Percentiles rank a stretch among this genome's conserved stretches.
phyloP scores from a whole-genome alignment of 1,284 basidiomycete genomes.

The Macrocybe sp. region DNA sequence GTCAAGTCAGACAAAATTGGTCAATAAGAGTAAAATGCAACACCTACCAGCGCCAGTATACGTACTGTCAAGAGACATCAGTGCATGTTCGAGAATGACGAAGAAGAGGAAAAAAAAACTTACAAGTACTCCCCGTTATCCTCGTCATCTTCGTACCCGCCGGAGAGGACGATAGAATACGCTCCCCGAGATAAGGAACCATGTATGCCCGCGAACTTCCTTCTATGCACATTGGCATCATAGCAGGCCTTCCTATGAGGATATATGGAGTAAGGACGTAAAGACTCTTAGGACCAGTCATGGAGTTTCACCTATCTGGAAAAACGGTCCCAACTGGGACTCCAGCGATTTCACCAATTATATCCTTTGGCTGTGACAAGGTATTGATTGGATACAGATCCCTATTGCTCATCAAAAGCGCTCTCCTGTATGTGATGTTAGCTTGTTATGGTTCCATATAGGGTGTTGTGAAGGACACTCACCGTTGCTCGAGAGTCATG shows the following conservation, averaged over 20 bases:
- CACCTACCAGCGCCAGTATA: constrained; percentile 29
- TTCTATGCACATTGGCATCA: constrained; percentile 5
- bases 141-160: constrained; percentile 35
- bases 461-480: not conserved
- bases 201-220: constrained; percentile 15
- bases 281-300: not conserved
- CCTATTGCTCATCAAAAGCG: not conserved
- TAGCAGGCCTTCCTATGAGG: constrained; percentile 9
- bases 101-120: constrained; percentile 8
- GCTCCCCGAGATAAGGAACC: constrained; percentile 23
- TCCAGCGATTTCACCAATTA: constrained; percentile 14
- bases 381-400: not conserved
- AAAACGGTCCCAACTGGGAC: constrained; percentile 17
- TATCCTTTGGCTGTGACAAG: constrained; percentile 2
- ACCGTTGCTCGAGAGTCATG: not conserved
- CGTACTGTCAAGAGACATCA: constrained; percentile 18
- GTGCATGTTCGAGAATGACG: not conserved
- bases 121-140: constrained; percentile 36
- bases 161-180: constrained; percentile 36
- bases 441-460: not conserved
- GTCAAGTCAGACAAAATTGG: not conserved
- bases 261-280: not conserved
- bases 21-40: not conserved
- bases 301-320: constrained; percentile 14
- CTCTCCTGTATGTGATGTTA: not conserved